Conservation (phyloP, 495 filamentous ascomycete genomes). For the Daldinia childiae region DNA sequence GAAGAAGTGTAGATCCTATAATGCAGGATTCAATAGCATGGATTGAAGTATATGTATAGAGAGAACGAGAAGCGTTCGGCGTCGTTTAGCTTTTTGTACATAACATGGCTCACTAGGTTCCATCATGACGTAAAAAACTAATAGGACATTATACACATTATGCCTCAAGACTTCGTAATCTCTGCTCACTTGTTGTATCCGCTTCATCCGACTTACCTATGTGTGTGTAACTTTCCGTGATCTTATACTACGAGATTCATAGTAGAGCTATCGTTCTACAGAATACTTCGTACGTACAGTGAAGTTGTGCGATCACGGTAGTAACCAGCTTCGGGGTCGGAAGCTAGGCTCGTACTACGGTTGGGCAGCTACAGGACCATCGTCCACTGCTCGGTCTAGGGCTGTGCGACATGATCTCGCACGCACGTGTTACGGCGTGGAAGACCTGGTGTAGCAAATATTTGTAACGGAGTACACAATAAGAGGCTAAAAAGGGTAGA, state of each 20-base stretch:
- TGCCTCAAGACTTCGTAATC: not conserved
- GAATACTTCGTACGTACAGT: constrained; percentile 1
- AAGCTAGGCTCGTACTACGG: constrained; percentile 9
- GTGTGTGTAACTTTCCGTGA: not conserved
- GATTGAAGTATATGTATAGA: constrained; percentile 26
- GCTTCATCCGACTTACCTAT: not conserved
- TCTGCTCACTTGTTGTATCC: not conserved
- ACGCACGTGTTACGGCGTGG: constrained; percentile 13
- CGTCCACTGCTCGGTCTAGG: not conserved
- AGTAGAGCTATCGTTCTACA: not conserved
- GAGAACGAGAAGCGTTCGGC: constrained; percentile 23
- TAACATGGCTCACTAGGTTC: constrained; percentile 24
- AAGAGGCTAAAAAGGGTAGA: not conserved
- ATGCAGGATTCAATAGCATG: constrained; percentile 28
- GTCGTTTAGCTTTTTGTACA: constrained; percentile 31
- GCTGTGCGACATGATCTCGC: constrained; percentile 29
- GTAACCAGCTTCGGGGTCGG: constrained; percentile 1
- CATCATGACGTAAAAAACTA: constrained; percentile 20
- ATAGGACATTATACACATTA: constrained; percentile 26
- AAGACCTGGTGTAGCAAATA: constrained; percentile 1
- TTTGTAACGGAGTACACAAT: not conserved
- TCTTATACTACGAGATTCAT: not conserved
- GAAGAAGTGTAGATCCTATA: constrained; percentile 17
- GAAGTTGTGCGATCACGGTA: constrained; percentile 1
- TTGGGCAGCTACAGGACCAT: constrained; percentile 29